These are phyloP conservation scores for Cucurbita argyrosperma DNA, from an alignment of 306 rosid genomes.

Conservation along the genomic window DNA sequence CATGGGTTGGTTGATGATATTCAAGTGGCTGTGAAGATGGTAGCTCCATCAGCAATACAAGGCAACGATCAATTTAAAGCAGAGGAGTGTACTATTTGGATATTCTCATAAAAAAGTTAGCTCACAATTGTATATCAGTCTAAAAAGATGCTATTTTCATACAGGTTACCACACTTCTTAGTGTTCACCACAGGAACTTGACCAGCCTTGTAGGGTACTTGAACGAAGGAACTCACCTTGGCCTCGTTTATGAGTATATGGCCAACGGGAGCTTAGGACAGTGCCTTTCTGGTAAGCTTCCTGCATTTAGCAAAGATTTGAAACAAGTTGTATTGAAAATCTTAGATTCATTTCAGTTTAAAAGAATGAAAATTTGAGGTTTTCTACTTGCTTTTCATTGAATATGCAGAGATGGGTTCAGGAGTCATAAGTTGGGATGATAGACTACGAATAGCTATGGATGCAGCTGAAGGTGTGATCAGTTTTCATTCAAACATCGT, in stretches of 20 bases:
- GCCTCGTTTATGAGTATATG: conserved; percentile 20
- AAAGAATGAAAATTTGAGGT: not conserved
- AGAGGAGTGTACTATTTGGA: conserved; percentile 22
- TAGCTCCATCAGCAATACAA: conserved; percentile 17
- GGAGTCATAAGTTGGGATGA: conserved; percentile 17
- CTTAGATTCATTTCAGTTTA: not conserved
- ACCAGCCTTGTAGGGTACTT: conserved; percentile 22
- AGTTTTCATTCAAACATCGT: not conserved
- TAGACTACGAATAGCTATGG: conserved; percentile 23
- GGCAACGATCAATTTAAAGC: conserved; percentile 26
- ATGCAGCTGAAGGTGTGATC: conserved; percentile 23
- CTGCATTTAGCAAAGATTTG: not conserved
- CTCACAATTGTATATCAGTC: not conserved
- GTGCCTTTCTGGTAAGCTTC: conserved; percentile 1
- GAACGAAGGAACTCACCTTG: conserved; percentile 12
- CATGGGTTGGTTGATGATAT: conserved; percentile 22
- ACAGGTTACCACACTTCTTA: conserved; percentile 19
- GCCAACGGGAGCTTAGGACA: conserved; percentile 12
- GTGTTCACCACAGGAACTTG: conserved; percentile 23
- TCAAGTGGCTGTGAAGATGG: conserved; percentile 47
- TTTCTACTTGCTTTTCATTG: not conserved
- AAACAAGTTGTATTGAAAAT: not conserved
- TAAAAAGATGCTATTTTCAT: not conserved
- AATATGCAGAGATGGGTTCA: not conserved
- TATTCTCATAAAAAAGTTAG: not conserved